These are phyloP conservation scores for Russula earlei DNA, from an alignment of 768 basidiomycete genomes.

Conservation along the genomic window DNA sequence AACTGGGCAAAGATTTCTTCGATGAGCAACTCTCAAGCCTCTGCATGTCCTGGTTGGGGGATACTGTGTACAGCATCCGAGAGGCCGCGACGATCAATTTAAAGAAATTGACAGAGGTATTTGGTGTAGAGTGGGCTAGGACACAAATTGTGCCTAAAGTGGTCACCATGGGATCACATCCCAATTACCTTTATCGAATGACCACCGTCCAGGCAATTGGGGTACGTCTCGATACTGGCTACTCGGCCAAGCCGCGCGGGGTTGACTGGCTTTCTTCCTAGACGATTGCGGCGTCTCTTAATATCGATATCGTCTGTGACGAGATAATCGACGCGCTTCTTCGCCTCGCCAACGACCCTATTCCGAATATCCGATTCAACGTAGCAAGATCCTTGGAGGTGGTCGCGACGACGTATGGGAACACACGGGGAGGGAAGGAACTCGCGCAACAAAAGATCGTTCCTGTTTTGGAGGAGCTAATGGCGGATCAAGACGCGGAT, in stretches of 20 bases:
- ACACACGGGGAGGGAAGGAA: conserved; percentile 57
- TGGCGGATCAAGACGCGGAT: conserved; percentile 87
- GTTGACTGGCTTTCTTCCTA: conserved; percentile 26
- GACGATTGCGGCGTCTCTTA: conserved; percentile 93
- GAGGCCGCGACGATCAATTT: conserved; percentile 97
- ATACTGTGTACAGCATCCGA: conserved; percentile 96
- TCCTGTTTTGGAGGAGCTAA: conserved; percentile 79
- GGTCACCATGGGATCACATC: conserved; percentile 92
- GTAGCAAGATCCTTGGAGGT: conserved; percentile 93
- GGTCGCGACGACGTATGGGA: conserved; percentile 61
- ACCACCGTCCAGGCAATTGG: conserved; percentile 98
- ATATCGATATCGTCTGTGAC: conserved; percentile 69
- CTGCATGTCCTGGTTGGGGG: conserved; percentile 99
- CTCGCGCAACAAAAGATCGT: conserved; percentile 66
- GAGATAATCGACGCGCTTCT: conserved; percentile 81
- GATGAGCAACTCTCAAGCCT: conserved; percentile 94
- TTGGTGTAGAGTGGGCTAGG: conserved; percentile 96
- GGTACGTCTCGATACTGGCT: conserved; percentile 38
- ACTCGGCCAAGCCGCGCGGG: background rate
- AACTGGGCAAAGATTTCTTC: conserved; percentile 93
- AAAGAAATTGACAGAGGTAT: conserved; percentile 95
- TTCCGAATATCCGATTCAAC: conserved; percentile 99
- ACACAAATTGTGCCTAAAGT: conserved; percentile 93
- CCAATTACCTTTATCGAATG: conserved; percentile 96
- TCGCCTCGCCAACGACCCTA: conserved; percentile 76